phyloP scores from a whole-genome alignment of 345 rosid species.

The Erucastrum elatum region DNA sequence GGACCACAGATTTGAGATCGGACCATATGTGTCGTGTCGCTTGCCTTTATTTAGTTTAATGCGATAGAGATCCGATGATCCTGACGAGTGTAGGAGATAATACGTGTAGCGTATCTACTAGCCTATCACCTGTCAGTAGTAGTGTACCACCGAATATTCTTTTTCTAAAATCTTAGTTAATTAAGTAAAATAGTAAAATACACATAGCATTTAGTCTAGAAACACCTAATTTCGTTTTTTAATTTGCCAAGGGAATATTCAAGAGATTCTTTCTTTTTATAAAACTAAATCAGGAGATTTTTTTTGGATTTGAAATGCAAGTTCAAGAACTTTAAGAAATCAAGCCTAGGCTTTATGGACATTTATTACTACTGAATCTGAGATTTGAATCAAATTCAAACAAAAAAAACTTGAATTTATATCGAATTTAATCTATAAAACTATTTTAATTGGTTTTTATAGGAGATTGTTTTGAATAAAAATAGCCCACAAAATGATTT shows the following conservation, averaged over 20 bases:
- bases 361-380: neutral
- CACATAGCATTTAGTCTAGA: neutral
- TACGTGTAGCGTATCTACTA: conserved; percentile 9
- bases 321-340: neutral
- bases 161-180: neutral
- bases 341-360: neutral
- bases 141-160: no score
- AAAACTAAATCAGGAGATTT: neutral
- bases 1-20: neutral
- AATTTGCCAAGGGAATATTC: neutral
- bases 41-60: neutral
- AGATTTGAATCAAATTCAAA: neutral
- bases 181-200: neutral
- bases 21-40: neutral
- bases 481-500: neutral
- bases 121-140: neutral
- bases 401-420: neutral
- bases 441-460: neutral
- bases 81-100: neutral
- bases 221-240: neutral
- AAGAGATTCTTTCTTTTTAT: neutral
- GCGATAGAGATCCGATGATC: neutral
- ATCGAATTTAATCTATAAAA: no score
- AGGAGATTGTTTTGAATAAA: neutral
- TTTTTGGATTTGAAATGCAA: neutral